Base-by-base conservation (phyloP, 1,139 yeast species). In the Protomyces macrosporus region DNA sequence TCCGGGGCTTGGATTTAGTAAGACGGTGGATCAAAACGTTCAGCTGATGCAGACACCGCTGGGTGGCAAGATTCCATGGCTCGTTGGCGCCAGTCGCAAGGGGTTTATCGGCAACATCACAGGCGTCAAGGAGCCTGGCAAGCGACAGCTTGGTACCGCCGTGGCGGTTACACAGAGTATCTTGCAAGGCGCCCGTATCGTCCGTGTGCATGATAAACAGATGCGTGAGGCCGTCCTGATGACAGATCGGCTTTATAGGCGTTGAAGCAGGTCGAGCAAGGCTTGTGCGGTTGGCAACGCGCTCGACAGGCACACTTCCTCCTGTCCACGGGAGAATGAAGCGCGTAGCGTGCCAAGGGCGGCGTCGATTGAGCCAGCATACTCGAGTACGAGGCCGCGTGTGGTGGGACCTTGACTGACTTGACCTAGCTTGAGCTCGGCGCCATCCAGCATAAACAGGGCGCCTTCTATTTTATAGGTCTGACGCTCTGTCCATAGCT, bases 1-100 rank as follows among this genome's bases (percentile, higher is more conserved):
- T 74, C 98, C 99, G 0, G 98, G 98, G 0, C 76, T 93, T 61
- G 98, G 98, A 1, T 93, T 93, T 76, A 97, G 98, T 30, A 93
- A 93, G 73, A 81, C 80, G 63, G 71, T 81, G 53, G 69, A 74
- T 7, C 97, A 91, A 71, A 93, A 91, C 73, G 70, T 91, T 53
- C 79, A 81, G 10, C 70, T 90, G 0, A 78, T 93, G 36, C 81
- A 84, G 65, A 78, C 84, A 64, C 79, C 84, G 4, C 73, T 71
- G 56, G 60, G 60, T 36, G 60, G 55, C 34, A 53, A 53, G 36
- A 42, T 57, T 23, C 88, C 97, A 0, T 78, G 89, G 67, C 77
- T 93, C 56, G 74, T 91, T 14, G 98, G 98, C 0, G 87, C 98
- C 0, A 88, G 96, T 34, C 80, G 98, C 68, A 93, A 93, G 79